Evolutionary conservation across 108 stramenopile species (phyloP), one percentile per base, ranked within the genome.

Genomic region (Cyclotella sp.): DNA sequence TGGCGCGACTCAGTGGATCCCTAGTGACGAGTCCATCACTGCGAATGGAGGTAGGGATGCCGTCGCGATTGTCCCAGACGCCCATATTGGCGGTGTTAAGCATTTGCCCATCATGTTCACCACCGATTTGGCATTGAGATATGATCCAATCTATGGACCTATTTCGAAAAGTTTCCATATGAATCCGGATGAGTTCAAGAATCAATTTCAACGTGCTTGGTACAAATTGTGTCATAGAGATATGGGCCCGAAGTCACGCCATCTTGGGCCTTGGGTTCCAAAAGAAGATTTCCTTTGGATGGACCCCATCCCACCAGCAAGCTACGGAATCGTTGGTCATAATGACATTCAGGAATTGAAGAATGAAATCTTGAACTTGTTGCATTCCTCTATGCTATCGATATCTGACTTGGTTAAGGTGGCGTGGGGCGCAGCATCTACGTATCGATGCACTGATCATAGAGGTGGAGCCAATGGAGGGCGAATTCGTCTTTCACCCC

Each of bases 401-500:
- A 65, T 82, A 28, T 79, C 87, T 0, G 81, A 82, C 22, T 79
- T 90, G 41, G 85, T 90, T 11, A 77, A 83, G 28, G 82, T 86
- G 28, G 91, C 91, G 42, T 92, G 91, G 91, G 91, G 88, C 42
- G 87, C 89, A 15, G 89, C 89, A 22, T 85, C 87, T 8, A 89
- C 88, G 34, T 92, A 82, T 79, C 89, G 91, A 13, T 65, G 53
- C 22, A 85, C 91, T 21, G 91, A 92, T 80, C 84, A 90, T 68
- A 81, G 91, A 52, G 91, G 91, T 67, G 91, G 91, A 64, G 89
- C 91, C 34, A 92, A 92, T 70, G 91, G 91, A 13, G 89, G 86
- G 22, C 60, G 91, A 26, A 84, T 92, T 75, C 84, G 88, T 8
- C 73, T 92, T 4, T 70, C 49, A 42, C 91, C 91, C 14, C 87